A percentile compares a stretch with the other conserved stretches of the same genome.
phyloP scores from a whole-genome alignment of 2,329 filamentous ascomycete genomes.

The Cordyceps cicadae region DNA sequence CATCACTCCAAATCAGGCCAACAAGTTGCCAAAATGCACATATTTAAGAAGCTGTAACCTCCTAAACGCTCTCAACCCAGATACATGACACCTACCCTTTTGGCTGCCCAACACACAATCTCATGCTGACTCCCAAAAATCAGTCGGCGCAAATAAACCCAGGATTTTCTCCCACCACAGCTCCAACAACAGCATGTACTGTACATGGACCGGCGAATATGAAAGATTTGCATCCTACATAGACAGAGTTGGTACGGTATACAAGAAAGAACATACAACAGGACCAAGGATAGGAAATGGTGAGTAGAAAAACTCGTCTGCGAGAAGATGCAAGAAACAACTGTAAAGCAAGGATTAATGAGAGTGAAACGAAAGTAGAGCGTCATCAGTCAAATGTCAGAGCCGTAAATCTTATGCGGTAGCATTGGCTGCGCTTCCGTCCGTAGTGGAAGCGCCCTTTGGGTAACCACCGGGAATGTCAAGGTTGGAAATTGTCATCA shows the following conservation, averaged over 20 bases:
- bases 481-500: constrained; percentile 53
- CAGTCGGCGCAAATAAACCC: background rate
- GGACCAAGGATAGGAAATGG: background rate
- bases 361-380: background rate
- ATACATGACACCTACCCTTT: background rate
- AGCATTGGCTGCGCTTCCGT: constrained; percentile 35
- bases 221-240: background rate
- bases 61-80: background rate
- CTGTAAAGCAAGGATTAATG: background rate
- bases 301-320: constrained; percentile 1
- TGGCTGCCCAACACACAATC: background rate
- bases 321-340: background rate
- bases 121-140: background rate
- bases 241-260: constrained; percentile 7
- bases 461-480: constrained; percentile 64
- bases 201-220: background rate
- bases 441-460: constrained; percentile 36
- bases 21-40: background rate
- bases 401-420: constrained; percentile 42
- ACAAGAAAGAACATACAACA: background rate
- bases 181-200: background rate
- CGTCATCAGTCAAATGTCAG: constrained; percentile 2
- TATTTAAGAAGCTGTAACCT: background rate
- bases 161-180: background rate
- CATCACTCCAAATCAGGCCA: background rate